phyloP scores from a whole-genome alignment of 2,329 filamentous ascomycete genomes.

The Periconia sp. region DNA sequence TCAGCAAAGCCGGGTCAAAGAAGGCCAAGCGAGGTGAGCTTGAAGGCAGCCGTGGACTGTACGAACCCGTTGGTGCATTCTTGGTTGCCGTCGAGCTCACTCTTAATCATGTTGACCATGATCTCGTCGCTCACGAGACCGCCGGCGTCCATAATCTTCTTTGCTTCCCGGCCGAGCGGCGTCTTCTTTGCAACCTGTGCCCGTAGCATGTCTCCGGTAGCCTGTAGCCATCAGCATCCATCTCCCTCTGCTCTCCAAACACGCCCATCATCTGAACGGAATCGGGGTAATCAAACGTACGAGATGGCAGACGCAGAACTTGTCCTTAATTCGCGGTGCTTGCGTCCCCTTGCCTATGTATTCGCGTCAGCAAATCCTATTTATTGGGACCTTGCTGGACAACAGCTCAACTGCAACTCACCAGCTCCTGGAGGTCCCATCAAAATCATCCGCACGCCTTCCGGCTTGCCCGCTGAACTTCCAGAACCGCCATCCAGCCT shows the following conservation, averaged over 20 bases:
- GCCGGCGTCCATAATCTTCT: constrained; percentile 99
- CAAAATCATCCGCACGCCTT: constrained; percentile 91
- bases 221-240: constrained; percentile 60
- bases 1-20: constrained; percentile 6
- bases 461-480: constrained; percentile 48
- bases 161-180: constrained; percentile 88
- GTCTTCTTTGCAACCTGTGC: constrained; percentile 99
- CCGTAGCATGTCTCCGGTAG: constrained; percentile 98
- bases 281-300: constrained; percentile 59
- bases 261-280: not conserved
- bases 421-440: constrained; percentile 98
- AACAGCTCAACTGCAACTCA: too few species aligned
- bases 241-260: not conserved
- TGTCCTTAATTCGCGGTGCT: constrained; percentile 97
- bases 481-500: constrained; percentile 59
- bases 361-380: constrained; percentile 27
- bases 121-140: constrained; percentile 98
- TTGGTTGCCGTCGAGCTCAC: constrained; percentile 88
- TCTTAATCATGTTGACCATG: constrained; percentile 99
- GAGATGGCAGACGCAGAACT: constrained; percentile 95
- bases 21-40: not conserved
- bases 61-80: constrained; percentile 94
- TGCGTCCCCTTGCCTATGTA: constrained; percentile 89
- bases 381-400: not conserved
- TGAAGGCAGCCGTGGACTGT: not conserved